Percentiles rank a stretch among this genome's conserved stretches.
phyloP scores from a whole-genome alignment of 495 filamentous ascomycete species.

The Neurospora sp. region DNA sequence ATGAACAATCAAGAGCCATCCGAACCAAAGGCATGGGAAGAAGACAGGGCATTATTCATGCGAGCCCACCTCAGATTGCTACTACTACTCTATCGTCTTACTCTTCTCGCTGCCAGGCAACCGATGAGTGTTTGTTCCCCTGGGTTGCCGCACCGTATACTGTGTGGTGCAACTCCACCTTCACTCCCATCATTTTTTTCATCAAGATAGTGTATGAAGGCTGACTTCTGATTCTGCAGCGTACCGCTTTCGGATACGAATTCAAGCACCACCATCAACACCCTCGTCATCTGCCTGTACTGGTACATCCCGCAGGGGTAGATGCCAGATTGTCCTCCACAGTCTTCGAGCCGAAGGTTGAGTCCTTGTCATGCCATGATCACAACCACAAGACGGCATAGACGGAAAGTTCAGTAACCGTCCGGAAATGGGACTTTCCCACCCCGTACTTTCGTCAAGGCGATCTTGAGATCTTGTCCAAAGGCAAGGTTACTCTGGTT shows the following conservation, averaged over 20 bases:
- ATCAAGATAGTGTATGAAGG: background rate
- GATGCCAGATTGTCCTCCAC: background rate
- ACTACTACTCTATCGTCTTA: background rate
- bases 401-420: background rate
- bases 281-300: background rate
- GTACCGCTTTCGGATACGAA: background rate
- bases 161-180: background rate
- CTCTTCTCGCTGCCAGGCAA: background rate
- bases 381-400: background rate
- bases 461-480: background rate
- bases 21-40: background rate
- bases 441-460: background rate
- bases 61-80: background rate
- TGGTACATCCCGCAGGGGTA: background rate
- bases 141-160: background rate
- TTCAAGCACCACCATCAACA: background rate
- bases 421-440: background rate
- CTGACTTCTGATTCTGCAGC: background rate
- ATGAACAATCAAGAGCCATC: background rate
- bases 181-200: too few species aligned
- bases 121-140: background rate
- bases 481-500: background rate
- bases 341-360: background rate
- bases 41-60: background rate
- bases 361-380: background rate